Base-by-base conservation (phyloP, 495 filamentous ascomycete genomes). In the Xylaria flabelliformis region DNA sequence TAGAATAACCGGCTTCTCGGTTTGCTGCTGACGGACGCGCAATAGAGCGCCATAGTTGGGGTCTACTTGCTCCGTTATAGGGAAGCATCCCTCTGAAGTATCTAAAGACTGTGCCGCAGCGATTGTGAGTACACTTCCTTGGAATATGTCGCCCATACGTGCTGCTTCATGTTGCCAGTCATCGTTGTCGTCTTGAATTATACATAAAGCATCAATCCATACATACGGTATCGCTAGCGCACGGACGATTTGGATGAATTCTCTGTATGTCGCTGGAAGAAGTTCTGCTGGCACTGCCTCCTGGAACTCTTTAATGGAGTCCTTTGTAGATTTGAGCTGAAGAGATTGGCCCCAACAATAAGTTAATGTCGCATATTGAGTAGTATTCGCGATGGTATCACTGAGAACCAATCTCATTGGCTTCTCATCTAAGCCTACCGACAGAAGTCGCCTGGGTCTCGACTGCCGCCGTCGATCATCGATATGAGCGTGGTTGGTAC, bases 381-480 rank as follows among this genome's bases (percentile, higher is more conserved):
- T 17, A 19, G 15, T 46, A 17, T 19, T 17, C 15, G 44, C 15
- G 44, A 46, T 46, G 5, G 44, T 46, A 46, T 46, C 15, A 17
- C 13, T 46, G 44, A 15, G 44, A 19, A 46, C 44, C 15, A 46
- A 46, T 46, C 44, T 15, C 13, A 46, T 46, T 46, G 44, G 44
- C 44, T 46, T 46, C 44, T 46, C 44, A 46, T 46, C 44, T 48
- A 48, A 48, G 44, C 44, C 44, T 48, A 48, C 44, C 6, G 44
- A 48, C 17, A 48, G 44, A 17, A 48, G 44, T 48, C 44, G 44
- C 44, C 5, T 19, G 17, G 44, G 44, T 48, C 17, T 48, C 44
- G 17, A 70, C 81, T 81, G 71, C 4, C 5, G 6, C 44, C 44
- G n/a, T 79, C 32, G 78, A 19, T 48, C 17, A 48, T 48, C 44